Evolutionary conservation across 495 filamentous ascomycete genomes (phyloP), one percentile per base, ranked within the genome.

Genomic region (Parmelia sp.): DNA sequence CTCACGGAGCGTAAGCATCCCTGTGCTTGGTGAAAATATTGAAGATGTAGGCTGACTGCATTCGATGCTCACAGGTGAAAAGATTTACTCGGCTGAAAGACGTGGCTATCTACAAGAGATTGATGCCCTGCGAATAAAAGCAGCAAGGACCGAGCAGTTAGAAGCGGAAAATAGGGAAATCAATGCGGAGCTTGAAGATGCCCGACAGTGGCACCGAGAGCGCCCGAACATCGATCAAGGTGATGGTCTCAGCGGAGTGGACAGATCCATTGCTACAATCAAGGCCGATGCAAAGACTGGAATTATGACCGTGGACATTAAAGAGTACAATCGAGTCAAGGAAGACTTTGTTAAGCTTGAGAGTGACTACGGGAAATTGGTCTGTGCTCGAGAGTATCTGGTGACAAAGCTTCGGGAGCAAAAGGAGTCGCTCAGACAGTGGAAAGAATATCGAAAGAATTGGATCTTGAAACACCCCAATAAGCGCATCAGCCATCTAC

Each of bases 391-490:
- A 12, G 62, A 44, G 27, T 60, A 60, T 23, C 62, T 74, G 7
- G 53, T 64, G 39, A 62, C 73, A 1, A 62, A 45, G 6, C 10
- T 72, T 23, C 58, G 64, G 25, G 39, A 62, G 10, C 39, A 64
- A 33, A 60, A 71, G n/a, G 67, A 71, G 31, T 71, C 72, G 17
- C 70, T 72, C 53, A 70, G 64, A 29, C 69, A 74, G 33, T 73
- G 72, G 60, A 45, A 51, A 15, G 76, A 71, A 21, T 63, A 78
- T 0, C 58, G 60, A 4, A 66, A 70, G 40, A 69, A 62, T 3
- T 72, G 74, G 56, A 40, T 57, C 57, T 27, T 62, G 51, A 57
- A 36, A 39, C 49, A 62, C 39, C 39, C 58, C 29, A 47, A 49
- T 29, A 45, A 57, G 63, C 17, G 66, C 65, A 10, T 57, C 35